Base-by-base conservation (phyloP, 2,329 filamentous ascomycete species). In the Trichoderma semiorbis region DNA sequence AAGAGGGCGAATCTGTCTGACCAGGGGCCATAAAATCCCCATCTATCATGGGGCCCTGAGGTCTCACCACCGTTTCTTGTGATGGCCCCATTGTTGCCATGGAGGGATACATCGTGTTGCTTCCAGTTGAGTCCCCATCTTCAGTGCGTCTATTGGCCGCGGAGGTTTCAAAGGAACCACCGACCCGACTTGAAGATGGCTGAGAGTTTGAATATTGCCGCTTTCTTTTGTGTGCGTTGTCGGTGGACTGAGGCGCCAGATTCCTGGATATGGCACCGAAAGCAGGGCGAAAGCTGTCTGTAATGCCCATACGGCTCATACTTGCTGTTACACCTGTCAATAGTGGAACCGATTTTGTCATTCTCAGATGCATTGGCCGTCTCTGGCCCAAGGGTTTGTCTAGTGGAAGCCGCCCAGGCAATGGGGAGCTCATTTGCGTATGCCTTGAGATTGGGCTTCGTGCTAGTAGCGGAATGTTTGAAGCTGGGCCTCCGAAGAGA, bases 401-500 rank as follows among this genome's bases (percentile, higher is more conserved):
- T 5, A 85, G 78, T 0, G 84, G 84, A 7, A 86, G 73, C 16
- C 81, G 79, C 2, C 84, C 83, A 0, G 85, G 84, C 3, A 87
- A 74, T 1, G 85, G 81, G 1, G 84, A 78, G 12, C 82, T 78
- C 1, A 81, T 76, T 43, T 80, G 77, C 2, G 80, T 81, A 73
- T 85, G 82, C 7, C 80, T 80, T 3, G 84, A 82, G 7, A 86
- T 74, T 0, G 81, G 78, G 39, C 79, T 85, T 7, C 85, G 82
- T 3, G 83, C 83, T 16, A 88, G 78, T 1, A 88, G 72, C 0
- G 87, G 86, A 32, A 88, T 83, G 50, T 81, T 83, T 5, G 82
- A 80, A 2, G 77, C 75, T 11, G 77, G 73, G 8, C 74, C 74
- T 2, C 76, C 77, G 47, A 79, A 79, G 3, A 78, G 72, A 57